Evolutionary conservation across 2,329 filamentous ascomycete species (phyloP), one percentile per base, ranked within the genome.

Genomic region (Proliferodiscus dingleyae): DNA sequence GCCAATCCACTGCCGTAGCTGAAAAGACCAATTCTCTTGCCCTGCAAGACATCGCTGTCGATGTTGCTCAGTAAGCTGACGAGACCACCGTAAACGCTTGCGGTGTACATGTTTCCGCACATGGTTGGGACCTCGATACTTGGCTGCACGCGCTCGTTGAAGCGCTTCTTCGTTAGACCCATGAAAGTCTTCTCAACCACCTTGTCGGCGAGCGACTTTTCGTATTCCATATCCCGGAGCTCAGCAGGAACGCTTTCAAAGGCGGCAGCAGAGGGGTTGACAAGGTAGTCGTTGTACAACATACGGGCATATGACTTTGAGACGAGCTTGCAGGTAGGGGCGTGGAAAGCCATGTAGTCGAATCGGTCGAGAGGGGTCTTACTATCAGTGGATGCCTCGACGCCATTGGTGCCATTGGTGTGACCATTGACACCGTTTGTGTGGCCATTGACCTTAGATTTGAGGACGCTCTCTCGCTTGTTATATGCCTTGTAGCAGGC

Each of bases 131-230:
- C 83, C 69, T 89, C 78, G 64, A 87, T 83, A 60, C 75, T 72
- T 42, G 85, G 84, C 64, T 75, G 73, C 58, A 93, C 83, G 60
- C 87, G 83, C 69, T 90, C 85, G 64, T 80, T 77, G 71, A 87
- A 91, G 59, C 79, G 80, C 77, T 90, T 90, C 80, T 93, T 91
- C 66, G 84, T 83, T 58, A 91, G 74, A 47, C 65, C 74, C 83
- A 93, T 87, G 68, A 93, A 93, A 52, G 83, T 84, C 80, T 91
- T 93, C 75, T 93, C 87, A 30, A 93, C 78, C 43, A 74, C 77
- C 75, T 89, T 90, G 74, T 93, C 87, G 51, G 79, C 81, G 59
- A 93, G 69, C 3, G 87, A 91, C 69, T 83, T 81, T 62, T 83
- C 73, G 68, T 91, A 91, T 64, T 87, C 82, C 69, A 93, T 75